Evolutionary conservation across 345 rosid species (phyloP), one percentile per base, ranked within the genome.

Genomic region (Melaleuca quinquenervia): DNA sequence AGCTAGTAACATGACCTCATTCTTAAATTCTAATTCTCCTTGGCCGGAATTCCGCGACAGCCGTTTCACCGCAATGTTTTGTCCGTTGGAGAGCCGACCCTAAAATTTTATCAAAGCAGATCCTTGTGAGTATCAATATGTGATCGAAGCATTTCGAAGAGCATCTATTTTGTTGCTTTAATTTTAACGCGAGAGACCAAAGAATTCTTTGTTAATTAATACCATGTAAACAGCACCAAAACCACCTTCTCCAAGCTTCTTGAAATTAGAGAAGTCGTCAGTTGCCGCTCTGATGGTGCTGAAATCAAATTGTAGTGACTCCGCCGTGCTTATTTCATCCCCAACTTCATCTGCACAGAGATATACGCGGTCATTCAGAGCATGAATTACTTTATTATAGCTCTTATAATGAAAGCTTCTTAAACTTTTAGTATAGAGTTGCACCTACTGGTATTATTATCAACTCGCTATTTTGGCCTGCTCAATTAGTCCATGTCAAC

Each of bases 11-110:
- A 83, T 24, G 18, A 90, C 92, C 82, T 91, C 94, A 18, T 88
- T 92, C 52, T 85, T 90, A n/a, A 92, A 91, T 83, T 92, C 92
- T 18, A 21, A 0, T 48, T 89, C 91, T 32, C 94, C 91, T 87
- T 92, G 94, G 3, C 90, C 88, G 0, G 92, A 90, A 83, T 45
- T 85, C 21, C 11, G 58, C 0, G 91, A 88, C 8, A 92, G 87
- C 82, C 93, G 91, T 83, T 92, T 92, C 5, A 90, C 91, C 1
- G 90, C 92, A 7, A 92, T 41, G 10, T 88, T 62, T 27, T 85
- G 88, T 51, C 91, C 89, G 16, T 87, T 52, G 6, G 85, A 51
- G 52, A 89, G 86, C 2, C 0, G 82, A 24, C 92, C 91, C 91
- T 89, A 70, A 21, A 41, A 84, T 24, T 48, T 64, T 22, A 15